A percentile compares a stretch with the other conserved stretches of the same genome.
Evolutionary conservation across 257 asterid genomes (phyloP).

Genomic region (Leonotis leonurus): DNA sequence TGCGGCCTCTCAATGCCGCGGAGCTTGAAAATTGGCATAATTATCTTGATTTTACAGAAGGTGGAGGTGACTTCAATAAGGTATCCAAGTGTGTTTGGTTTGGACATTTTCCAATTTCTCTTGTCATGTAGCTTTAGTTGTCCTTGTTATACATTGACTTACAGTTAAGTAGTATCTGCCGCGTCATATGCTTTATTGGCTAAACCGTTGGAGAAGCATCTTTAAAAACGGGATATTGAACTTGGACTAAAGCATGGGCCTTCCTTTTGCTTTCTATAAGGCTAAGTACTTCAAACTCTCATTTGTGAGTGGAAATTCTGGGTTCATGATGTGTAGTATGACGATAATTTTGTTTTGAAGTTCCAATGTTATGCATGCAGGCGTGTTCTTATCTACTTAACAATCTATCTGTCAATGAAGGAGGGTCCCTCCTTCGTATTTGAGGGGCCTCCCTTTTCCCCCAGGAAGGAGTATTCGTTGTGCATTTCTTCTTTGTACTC

Average conservation of each 20-base stretch:
- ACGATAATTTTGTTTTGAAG: conserved; percentile 55
- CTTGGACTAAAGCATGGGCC: conserved; percentile 99
- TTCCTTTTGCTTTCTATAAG: conserved; percentile 88
- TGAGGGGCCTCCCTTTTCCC: conserved; percentile 95
- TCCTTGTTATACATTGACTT: conserved; percentile 77
- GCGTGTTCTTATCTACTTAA: conserved; percentile 97
- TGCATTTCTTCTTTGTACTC: conserved; percentile 47
- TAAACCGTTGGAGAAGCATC: conserved; percentile 96
- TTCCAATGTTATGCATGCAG: conserved; percentile 98
- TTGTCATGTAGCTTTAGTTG: conserved; percentile 71
- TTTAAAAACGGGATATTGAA: conserved; percentile 88
- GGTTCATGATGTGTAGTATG: conserved; percentile 76
- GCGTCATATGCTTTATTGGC: conserved; percentile 92
- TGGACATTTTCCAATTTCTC: conserved; percentile 25
- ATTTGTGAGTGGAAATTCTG: conserved; percentile 93
- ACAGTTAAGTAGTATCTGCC: conserved; percentile 95
- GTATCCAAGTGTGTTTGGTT: conserved; percentile 43
- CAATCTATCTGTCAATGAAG: conserved; percentile 90
- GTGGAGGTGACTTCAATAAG: conserved; percentile 82
- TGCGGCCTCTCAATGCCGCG: conserved; percentile 74
- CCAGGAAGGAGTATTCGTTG: conserved; percentile 70
- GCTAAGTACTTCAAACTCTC: conserved; percentile 98
- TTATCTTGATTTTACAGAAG: conserved; percentile 87
- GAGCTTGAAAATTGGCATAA: conserved; percentile 99
- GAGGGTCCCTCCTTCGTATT: conserved; percentile 76